Evolutionary conservation across 2,329 filamentous ascomycete genomes (phyloP), one percentile per base, ranked within the genome.

Genomic region (Fusarium temperatum): DNA sequence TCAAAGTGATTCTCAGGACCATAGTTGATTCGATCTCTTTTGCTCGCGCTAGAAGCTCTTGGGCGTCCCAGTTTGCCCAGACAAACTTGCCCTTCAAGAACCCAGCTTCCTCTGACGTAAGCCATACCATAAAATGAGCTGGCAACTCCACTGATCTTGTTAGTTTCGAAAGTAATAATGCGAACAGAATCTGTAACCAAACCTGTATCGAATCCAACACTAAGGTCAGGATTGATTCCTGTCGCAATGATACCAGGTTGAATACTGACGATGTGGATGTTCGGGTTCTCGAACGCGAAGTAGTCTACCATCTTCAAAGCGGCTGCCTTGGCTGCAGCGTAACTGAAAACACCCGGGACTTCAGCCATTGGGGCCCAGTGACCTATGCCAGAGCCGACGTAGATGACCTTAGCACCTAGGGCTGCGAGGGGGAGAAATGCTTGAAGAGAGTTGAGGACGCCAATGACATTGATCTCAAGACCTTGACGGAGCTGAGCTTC

Each of bases 221-320:
- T 35, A 0, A 56, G 35, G 17, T 63, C 35, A 3, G 68, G 68
- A 24, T 72, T 72, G 3, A 84, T 82, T 8, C 81, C 83, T 1
- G 82, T 85, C 9, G 76, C 78, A 8, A 86, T 75, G 4, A 83
- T 77, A 2, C 85, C 85, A 3, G 85, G 84, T 13, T 86, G 85
- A 7, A 84, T 74, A 51, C 78, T 79, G 20, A 82, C 80, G n/a
- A 85, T 76, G 20, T 80, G 76, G 1, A 85, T 38, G 0, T 78
- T 71, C 0, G 83, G 83, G 35, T 85, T 81, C 67, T 83, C 82
- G 14, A 74, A 75, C 3, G 75, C 76, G 5, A 85, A 65, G 36
- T 79, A 81, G 24, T 83, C 80, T 32, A 82, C 78, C 54, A 86
- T 68, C 38, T 83, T 82, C 6, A 76, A 45, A 1, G 70, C 70